Evolutionary conservation across 441 rosid genomes (phyloP).

Genomic region (Arabidopsis hybrid): DNA sequence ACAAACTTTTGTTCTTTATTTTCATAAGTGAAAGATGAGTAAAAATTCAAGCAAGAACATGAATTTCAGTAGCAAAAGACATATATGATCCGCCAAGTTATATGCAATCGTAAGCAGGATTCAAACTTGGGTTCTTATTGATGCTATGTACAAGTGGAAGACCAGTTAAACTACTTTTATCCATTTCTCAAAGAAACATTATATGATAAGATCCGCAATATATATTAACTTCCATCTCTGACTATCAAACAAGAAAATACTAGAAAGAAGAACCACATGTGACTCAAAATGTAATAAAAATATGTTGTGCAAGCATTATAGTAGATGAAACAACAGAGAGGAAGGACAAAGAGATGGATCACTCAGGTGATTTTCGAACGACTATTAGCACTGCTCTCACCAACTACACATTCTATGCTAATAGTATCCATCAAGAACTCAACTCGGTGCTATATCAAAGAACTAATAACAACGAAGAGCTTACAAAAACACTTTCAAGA

Average conservation of each 20-base stretch:
- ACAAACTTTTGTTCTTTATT: not conserved
- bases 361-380: constrained; percentile 6
- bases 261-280: too few species aligned
- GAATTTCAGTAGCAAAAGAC: not conserved
- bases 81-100: not conserved
- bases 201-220: not conserved
- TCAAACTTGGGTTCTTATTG: not conserved
- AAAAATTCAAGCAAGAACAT: constrained; percentile 17
- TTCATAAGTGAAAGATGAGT: not conserved
- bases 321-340: not conserved
- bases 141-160: too few species aligned
- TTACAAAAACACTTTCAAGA: constrained; percentile 1
- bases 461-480: not conserved
- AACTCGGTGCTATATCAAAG: constrained; percentile 10
- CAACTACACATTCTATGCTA: not conserved
- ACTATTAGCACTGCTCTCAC: not conserved
- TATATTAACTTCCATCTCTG: too few species aligned
- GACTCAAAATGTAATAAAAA: not conserved
- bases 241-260: constrained; percentile 3
- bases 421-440: not conserved
- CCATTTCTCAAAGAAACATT: not conserved
- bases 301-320: not conserved
- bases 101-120: not conserved
- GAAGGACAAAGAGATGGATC: constrained; percentile 13
- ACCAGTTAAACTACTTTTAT: not conserved